Base-by-base conservation (phyloP, 805 yeast species). In the Yueomyces sp. region DNA sequence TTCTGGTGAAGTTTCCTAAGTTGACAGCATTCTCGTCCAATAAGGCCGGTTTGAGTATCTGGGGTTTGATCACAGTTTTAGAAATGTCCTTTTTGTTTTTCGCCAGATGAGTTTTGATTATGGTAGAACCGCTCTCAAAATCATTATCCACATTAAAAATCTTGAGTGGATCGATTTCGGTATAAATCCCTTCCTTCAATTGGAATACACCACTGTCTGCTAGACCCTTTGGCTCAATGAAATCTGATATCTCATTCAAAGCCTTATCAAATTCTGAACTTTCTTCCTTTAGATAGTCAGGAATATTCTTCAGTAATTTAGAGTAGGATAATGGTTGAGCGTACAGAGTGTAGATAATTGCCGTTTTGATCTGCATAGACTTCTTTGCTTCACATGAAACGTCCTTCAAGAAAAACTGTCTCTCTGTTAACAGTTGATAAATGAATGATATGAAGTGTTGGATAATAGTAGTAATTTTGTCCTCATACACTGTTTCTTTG, bases 391-490 rank as follows among this genome's bases (percentile, higher is more conserved):
- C 57, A 2, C 49, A 38, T 3, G 54, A 44, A 2, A 66, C 55
- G 26, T 66, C 63, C 2, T 73, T 74, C 44, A 67, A 68, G 45
- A 85, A 70, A 42, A 73, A 73, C 3, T 75, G 59, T 47, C 94
- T 79, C 52, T 85, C 94, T 1, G 83, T 76, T 26, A 87, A 56
- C 7, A 86, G 50, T 41, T 77, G 76, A 47, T 86, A 81, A 46
- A 87, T 63, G 47, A 80, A 81, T 32, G 79, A 75, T 40, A 87
- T 55, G 48, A 86, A 79, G 52, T 86, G 95, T 54, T 88, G 96
- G 26, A 86, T 65, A 63, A 90, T 74, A 45, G 76, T 73, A 3
- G 71, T 66, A 1, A 77, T 64, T 45, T 66, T 68, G 27, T 62
- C 67, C 37, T 70, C 74, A 31, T 67, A 68, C 9, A 73, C 74